A percentile compares a stretch with the other conserved stretches of the same genome.
phyloP scores from a whole-genome alignment of 371 early-diverging fungal genomes.

The Mortierella sp. region DNA sequence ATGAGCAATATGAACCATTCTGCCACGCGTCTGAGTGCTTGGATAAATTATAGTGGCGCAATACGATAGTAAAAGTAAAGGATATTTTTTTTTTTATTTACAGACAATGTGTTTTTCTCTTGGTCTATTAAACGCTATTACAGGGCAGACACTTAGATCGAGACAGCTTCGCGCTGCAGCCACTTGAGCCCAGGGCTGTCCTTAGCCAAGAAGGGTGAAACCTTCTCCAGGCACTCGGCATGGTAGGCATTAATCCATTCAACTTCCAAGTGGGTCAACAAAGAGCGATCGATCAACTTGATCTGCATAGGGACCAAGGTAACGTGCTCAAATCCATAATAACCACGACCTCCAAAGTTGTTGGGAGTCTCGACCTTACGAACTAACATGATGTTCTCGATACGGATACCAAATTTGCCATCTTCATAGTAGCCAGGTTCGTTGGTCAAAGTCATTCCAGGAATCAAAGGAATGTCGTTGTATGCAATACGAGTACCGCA shows the following conservation, averaged over 20 bases:
- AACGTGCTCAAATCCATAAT: conserved; percentile 92
- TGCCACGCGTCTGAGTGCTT: too few species aligned
- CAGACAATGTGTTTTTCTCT: background rate
- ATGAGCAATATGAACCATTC: background rate
- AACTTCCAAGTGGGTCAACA: conserved; percentile 79
- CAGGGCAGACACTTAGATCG: conserved; percentile 55
- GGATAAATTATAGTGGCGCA: too few species aligned
- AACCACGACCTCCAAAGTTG: conserved; percentile 84
- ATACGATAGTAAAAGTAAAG: too few species aligned
- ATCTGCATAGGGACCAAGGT: conserved; percentile 86
- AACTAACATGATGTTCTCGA: conserved; percentile 89
- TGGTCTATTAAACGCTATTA: background rate
- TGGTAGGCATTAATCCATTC: conserved; percentile 93
- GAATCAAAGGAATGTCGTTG: conserved; percentile 79
- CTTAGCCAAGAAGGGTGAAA: conserved; percentile 79
- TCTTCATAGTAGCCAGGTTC: conserved; percentile 99
- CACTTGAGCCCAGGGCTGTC: conserved; percentile 78
- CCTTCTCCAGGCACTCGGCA: conserved; percentile 75
- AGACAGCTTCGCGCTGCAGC: conserved; percentile 81
- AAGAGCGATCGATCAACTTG: conserved; percentile 76
- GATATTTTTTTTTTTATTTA: background rate
- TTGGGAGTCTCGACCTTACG: conserved; percentile 71
- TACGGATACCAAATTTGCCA: conserved; percentile 98
- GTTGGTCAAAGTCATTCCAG: conserved; percentile 94
- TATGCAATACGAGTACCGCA: conserved; percentile 84